A percentile compares a stretch with the other conserved stretches of the same genome.
phyloP scores from a whole-genome alignment of 2,329 filamentous ascomycete genomes.

The Arthrobotrys megalospora region DNA sequence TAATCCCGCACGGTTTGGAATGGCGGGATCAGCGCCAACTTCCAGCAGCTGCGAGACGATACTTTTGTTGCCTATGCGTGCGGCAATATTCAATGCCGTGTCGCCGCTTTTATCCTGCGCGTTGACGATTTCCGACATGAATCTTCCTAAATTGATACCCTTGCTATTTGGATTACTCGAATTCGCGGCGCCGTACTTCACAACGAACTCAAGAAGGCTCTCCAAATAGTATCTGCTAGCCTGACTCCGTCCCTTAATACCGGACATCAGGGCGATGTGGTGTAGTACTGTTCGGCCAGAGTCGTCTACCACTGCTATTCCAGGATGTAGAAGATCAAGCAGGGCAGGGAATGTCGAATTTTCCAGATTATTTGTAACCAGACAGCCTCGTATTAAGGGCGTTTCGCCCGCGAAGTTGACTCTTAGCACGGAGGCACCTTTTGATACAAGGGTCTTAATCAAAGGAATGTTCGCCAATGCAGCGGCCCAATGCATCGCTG shows the following conservation, averaged over 20 bases:
- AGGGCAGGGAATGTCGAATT: slow-evolving; percentile 90
- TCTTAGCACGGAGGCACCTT: slow-evolving; percentile 88
- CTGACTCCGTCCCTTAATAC: slow-evolving; percentile 90
- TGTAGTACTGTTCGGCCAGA: slow-evolving; percentile 93
- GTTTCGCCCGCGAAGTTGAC: slow-evolving; percentile 93
- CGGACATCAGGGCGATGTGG: slow-evolving; percentile 95
- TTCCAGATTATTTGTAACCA: slow-evolving; percentile 94
- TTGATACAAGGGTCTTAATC: slow-evolving; percentile 83
- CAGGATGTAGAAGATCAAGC: slow-evolving; percentile 87
- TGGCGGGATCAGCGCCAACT: slow-evolving; percentile 92
- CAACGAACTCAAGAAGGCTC: slow-evolving; percentile 92
- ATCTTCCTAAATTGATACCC: slow-evolving; percentile 88
- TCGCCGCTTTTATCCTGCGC: slow-evolving; percentile 94
- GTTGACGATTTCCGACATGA: slow-evolving; percentile 98
- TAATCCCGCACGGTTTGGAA: slow-evolving; percentile 90
- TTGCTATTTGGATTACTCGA: slow-evolving; percentile 69
- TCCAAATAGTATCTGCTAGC: slow-evolving; percentile 97
- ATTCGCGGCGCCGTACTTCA: slow-evolving; percentile 78
- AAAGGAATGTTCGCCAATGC: slow-evolving; percentile 89
- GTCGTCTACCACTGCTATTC: slow-evolving; percentile 90
- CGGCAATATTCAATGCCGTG: slow-evolving; percentile 93
- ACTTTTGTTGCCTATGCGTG: slow-evolving; percentile 90
- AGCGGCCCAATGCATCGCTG: slow-evolving; percentile 94
- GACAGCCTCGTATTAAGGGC: slow-evolving; percentile 90
- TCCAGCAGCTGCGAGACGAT: slow-evolving; percentile 98